A percentile compares a stretch with the other conserved stretches of the same genome.
These are phyloP conservation scores for Marasmius tenuissimus DNA, from an alignment of 1,284 basidiomycete genomes.

Conservation along the genomic window DNA sequence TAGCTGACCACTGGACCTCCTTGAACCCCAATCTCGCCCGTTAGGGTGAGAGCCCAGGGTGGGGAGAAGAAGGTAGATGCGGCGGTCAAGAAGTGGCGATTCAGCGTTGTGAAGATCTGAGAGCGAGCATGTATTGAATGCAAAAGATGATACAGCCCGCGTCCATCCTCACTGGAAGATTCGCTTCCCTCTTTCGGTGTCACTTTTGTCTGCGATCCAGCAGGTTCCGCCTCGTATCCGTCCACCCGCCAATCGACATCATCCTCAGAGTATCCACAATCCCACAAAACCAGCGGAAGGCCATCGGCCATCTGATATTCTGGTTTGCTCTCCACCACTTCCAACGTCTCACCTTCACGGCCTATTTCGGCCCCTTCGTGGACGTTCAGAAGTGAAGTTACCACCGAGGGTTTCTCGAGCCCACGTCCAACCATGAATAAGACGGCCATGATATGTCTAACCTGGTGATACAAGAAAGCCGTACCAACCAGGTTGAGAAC, in stretches of 20 bases:
- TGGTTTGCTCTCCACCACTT: conserved; percentile 73
- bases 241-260: conserved; percentile 80
- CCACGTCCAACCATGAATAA: conserved; percentile 88
- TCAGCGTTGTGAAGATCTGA: conserved; percentile 56
- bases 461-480: conserved; percentile 97
- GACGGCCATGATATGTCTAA: conserved; percentile 93
- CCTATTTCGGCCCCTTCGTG: conserved; percentile 31
- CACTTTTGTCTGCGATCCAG: conserved; percentile 27
- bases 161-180: conserved; percentile 23
- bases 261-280: conserved; percentile 75
- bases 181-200: conserved; percentile 13
- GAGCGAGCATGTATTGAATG: conserved; percentile 57
- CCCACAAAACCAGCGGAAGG: conserved; percentile 91
- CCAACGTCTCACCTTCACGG: conserved; percentile 36
- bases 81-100: conserved; percentile 63
- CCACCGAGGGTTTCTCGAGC: conserved; percentile 73
- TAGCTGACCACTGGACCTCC: conserved; percentile 12
- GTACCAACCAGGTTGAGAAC: conserved; percentile 88
- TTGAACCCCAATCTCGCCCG: conserved; percentile 19
- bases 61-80: conserved; percentile 46
- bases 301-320: conserved; percentile 93
- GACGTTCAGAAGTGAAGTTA: conserved; percentile 79
- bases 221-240: conserved; percentile 26
- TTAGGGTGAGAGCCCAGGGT: conserved; percentile 19
- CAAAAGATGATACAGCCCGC: conserved; percentile 56